Percentiles rank a stretch among this genome's conserved stretches.
Conservation (phyloP, 345 rosid genomes). For the Aquilaria sinensis region DNA sequence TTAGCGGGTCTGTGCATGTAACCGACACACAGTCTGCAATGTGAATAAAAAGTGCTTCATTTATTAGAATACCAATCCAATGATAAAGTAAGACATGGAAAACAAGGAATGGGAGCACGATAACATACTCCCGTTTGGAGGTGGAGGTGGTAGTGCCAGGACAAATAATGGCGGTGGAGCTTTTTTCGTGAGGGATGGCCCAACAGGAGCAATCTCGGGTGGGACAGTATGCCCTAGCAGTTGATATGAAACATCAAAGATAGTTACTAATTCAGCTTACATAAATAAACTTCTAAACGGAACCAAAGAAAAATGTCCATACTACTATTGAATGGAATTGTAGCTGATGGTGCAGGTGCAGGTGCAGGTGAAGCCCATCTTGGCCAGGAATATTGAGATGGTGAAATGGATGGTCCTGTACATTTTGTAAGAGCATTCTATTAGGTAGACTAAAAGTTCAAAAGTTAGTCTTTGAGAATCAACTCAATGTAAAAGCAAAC, state of each 20-base stretch:
- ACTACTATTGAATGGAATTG: conserved; percentile 30
- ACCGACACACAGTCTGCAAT: conserved; percentile 47
- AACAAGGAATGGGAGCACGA: neutral
- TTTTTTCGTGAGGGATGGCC: conserved; percentile 28
- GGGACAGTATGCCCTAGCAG: conserved; percentile 28
- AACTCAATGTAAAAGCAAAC: neutral
- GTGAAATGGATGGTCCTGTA: conserved; percentile 29
- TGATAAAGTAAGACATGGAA: neutral
- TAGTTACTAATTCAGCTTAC: too few relatives aligned
- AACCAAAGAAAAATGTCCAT: conserved; percentile 14
- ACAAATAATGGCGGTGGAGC: conserved; percentile 36
- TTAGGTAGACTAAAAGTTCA: neutral
- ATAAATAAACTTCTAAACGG: conserved; percentile 6
- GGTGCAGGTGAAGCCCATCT: conserved; percentile 28
- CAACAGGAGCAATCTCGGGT: conserved; percentile 39
- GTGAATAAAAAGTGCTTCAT: neutral
- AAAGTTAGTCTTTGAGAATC: neutral
- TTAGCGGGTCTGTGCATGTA: conserved; percentile 52
- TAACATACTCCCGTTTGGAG: conserved; percentile 47
- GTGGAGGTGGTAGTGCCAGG: conserved; percentile 54
- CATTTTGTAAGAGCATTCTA: conserved; percentile 1
- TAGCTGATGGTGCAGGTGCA: conserved; percentile 32
- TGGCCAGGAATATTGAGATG: conserved; percentile 25
- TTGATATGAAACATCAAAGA: conserved; percentile 3
- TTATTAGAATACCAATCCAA: too few relatives aligned